Evolutionary conservation across 169 alveolate species (phyloP).

Genomic region (Plasmodium blacklocki): DNA sequence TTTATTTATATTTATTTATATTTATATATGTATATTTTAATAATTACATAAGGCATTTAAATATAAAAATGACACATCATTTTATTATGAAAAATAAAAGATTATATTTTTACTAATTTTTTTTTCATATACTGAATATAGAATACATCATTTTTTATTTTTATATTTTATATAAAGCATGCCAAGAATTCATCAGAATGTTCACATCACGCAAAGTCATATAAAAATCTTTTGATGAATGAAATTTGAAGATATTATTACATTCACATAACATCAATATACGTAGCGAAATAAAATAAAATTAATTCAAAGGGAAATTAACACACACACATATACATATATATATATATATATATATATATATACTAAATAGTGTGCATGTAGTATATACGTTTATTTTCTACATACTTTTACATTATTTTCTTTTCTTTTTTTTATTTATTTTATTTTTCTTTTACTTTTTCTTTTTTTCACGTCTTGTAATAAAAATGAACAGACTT

Average conservation of each 20-base stretch:
- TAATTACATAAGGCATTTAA: not conserved
- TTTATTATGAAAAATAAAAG: too few species aligned
- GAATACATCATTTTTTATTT: slow-evolving; percentile 2
- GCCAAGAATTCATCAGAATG: slow-evolving; percentile 37
- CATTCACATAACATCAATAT: too few species aligned
- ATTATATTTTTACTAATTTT: too few species aligned
- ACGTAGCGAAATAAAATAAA: not conserved
- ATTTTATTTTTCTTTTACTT: too few species aligned
- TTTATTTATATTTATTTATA: not conserved
- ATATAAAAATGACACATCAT: not conserved
- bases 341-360: slow-evolving; percentile 3
- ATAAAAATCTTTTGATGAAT: slow-evolving; percentile 39
- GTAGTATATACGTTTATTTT: not conserved
- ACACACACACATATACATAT: not conserved
- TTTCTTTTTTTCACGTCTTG: too few species aligned
- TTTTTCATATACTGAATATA: too few species aligned
- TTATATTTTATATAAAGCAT: slow-evolving; percentile 22
- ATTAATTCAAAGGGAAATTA: too few species aligned
- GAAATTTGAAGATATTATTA: too few species aligned
- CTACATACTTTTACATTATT: too few species aligned
- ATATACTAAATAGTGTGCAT: not conserved
- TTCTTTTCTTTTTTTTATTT: too few species aligned
- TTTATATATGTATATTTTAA: not conserved
- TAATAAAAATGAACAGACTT: too few species aligned
- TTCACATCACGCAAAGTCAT: slow-evolving; percentile 37